Percentiles rank a stretch among this genome's conserved stretches.
Conservation (phyloP, 164 flowering plant genomes). For the Echeveria elegans region DNA sequence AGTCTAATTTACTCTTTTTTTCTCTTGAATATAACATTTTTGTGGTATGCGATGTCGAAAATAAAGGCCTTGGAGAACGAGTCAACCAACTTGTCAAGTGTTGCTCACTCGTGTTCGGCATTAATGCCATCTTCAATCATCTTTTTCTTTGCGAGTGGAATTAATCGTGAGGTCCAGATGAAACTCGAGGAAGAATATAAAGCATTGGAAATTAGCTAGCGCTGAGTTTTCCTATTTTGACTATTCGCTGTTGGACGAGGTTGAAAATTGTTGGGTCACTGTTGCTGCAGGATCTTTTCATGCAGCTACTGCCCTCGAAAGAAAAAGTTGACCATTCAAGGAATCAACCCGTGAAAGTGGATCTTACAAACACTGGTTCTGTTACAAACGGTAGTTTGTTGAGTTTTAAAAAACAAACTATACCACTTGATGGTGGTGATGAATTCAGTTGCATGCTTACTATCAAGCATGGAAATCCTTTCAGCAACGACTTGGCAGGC, state of each 20-base stretch:
- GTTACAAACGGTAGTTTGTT: slow-evolving; percentile 7
- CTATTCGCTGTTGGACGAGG: slow-evolving; percentile 29
- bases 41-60: too few relatives aligned
- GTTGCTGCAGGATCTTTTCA: slow-evolving; percentile 33
- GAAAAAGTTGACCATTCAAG: slow-evolving; percentile 27
- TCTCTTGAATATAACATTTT: too few relatives aligned
- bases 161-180: slow-evolving; percentile 20
- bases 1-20: too few relatives aligned
- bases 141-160: slow-evolving; percentile 70
- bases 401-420: slow-evolving; percentile 5
- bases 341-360: slow-evolving; percentile 10
- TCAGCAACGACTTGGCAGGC: slow-evolving; percentile 12
- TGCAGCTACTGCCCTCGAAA: slow-evolving; percentile 38
- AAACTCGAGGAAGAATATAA: slow-evolving; percentile 43
- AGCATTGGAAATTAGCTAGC: slow-evolving; percentile 28
- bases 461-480: slow-evolving; percentile 28
- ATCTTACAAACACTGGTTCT: slow-evolving; percentile 8
- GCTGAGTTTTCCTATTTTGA: slow-evolving; percentile 24
- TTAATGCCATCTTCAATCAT: slow-evolving; percentile 54
- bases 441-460: slow-evolving; percentile 36
- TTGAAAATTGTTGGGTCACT: slow-evolving; percentile 52
- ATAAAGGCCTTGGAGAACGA: slow-evolving; percentile 24
- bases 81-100: slow-evolving; percentile 36
- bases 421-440: slow-evolving; percentile 13
- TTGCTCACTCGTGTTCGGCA: slow-evolving; percentile 30